Conservation (phyloP, 2,329 filamentous ascomycete genomes). For the Knufia petricola region DNA sequence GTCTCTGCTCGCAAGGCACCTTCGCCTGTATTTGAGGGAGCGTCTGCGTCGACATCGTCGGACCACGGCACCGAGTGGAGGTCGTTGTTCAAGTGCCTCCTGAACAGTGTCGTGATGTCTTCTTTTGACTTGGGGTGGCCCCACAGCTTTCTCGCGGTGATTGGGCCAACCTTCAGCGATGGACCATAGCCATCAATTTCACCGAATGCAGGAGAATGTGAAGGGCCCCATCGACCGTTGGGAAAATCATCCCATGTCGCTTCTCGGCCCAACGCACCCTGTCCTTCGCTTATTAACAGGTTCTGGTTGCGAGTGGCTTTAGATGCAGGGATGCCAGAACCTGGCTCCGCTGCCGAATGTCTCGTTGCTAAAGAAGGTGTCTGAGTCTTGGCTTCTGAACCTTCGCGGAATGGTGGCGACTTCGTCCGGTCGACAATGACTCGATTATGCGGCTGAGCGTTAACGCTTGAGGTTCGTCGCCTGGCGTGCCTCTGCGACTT, state of each 20-base stretch:
- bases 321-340: slow-evolving; percentile 62
- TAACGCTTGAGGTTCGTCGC: slow-evolving; percentile 65
- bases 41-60: slow-evolving; percentile 56
- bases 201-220: slow-evolving; percentile 83
- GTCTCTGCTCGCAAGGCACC: slow-evolving; percentile 65
- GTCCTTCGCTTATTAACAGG: slow-evolving; percentile 86
- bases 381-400: slow-evolving; percentile 14
- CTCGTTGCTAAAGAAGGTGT: slow-evolving; percentile 29
- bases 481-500: slow-evolving; percentile 26
- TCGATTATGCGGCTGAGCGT: slow-evolving; percentile 77
- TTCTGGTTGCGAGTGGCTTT: slow-evolving; percentile 75
- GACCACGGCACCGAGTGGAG: slow-evolving; percentile 84
- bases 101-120: slow-evolving; percentile 74
- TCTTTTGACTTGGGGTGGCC: slow-evolving; percentile 58
- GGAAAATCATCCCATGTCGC: slow-evolving; percentile 98
- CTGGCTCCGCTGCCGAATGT: slow-evolving; percentile 63
- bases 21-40: slow-evolving; percentile 19
- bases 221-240: slow-evolving; percentile 91
- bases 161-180: slow-evolving; percentile 82
- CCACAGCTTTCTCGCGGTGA: slow-evolving; percentile 77
- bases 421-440: slow-evolving; percentile 61
- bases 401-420: neutral
- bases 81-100: slow-evolving; percentile 68
- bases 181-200: slow-evolving; percentile 98
- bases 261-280: slow-evolving; percentile 79